Percentiles rank a stretch among this genome's conserved stretches.
Conservation (phyloP, 371 early-diverging fungal genomes). For the Gilbertella persicaria region DNA sequence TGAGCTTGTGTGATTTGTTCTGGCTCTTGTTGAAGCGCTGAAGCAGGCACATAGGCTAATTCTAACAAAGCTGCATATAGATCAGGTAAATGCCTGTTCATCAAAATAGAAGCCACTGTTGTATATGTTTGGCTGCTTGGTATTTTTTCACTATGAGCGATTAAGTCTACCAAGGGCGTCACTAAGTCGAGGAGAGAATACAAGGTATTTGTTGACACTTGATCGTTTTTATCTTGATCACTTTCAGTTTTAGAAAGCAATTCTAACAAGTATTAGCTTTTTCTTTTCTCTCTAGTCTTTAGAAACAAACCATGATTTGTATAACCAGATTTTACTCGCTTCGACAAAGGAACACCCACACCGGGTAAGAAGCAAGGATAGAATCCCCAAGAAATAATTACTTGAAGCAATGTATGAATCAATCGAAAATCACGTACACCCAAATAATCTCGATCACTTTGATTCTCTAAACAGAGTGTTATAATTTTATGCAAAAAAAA, state of each 20-base stretch:
- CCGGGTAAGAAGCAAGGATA: constrained; percentile 69
- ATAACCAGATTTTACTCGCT: constrained; percentile 58
- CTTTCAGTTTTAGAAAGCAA: constrained; percentile 19
- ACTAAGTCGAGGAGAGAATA: constrained; percentile 6
- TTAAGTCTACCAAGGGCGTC: constrained; percentile 30
- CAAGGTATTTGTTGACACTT: constrained; percentile 5
- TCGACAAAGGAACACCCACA: constrained; percentile 66
- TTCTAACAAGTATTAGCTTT: constrained; percentile 9
- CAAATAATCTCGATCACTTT: constrained; percentile 44
- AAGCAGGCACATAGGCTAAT: constrained; percentile 65
- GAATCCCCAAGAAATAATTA: constrained; percentile 69
- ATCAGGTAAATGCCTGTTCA: constrained; percentile 62
- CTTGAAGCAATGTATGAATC: constrained; percentile 66
- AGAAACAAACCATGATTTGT: constrained; percentile 39
- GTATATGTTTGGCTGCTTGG: constrained; percentile 47
- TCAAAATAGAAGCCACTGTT: constrained; percentile 58
- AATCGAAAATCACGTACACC: constrained; percentile 67
- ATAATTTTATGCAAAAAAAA: not conserved
- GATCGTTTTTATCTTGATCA: constrained; percentile 4
- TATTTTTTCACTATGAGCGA: constrained; percentile 22
- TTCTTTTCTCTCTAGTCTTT: not conserved
- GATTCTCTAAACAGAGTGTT: constrained; percentile 12
- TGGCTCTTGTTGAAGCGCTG: constrained; percentile 22
- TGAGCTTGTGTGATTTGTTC: not conserved
- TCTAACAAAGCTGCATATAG: constrained; percentile 68